Conservation (phyloP, 192 early-diverging fungal genomes). For the Obelidium mucronatum region DNA sequence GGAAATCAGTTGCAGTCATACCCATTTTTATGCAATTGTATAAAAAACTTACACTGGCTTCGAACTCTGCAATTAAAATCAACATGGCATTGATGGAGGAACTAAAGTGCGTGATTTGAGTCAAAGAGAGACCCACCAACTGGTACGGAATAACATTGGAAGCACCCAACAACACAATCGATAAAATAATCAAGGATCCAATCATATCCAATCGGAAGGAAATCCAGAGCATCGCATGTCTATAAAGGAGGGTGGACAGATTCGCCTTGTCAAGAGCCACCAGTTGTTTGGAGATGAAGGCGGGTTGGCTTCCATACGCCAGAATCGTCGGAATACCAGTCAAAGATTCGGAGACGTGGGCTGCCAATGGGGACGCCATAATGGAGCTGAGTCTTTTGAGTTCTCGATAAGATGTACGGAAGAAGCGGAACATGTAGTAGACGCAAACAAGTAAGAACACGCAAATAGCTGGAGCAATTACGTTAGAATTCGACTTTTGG, state of each 20-base stretch:
- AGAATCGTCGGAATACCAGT: slow-evolving; percentile 51
- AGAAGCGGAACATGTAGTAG: slow-evolving; percentile 40
- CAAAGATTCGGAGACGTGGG: slow-evolving; percentile 80
- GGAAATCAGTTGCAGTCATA: background rate
- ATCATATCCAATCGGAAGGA: slow-evolving; percentile 11
- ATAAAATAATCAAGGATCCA: background rate
- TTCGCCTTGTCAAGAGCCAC: slow-evolving; percentile 73
- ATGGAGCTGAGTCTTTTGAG: slow-evolving; percentile 42
- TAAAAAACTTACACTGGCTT: background rate
- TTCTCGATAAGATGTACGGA: slow-evolving; percentile 65
- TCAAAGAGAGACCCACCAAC: slow-evolving; percentile 7
- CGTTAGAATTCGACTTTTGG: background rate
- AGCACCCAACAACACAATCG: background rate
- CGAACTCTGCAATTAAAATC: background rate
- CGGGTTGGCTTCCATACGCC: slow-evolving; percentile 72
- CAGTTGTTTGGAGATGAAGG: slow-evolving; percentile 75
- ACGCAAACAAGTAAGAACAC: slow-evolving; percentile 4
- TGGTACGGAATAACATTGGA: background rate
- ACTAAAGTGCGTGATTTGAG: no score
- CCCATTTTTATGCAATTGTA: background rate
- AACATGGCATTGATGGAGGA: background rate
- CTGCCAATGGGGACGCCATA: slow-evolving; percentile 64
- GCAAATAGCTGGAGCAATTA: slow-evolving; percentile 27
- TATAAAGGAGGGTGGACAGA: background rate
- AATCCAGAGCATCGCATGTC: background rate